A percentile compares a stretch with the other conserved stretches of the same genome.
These are phyloP conservation scores for Phlyctochytrium bullatum DNA, from an alignment of 192 early-diverging fungal species.

Conservation along the genomic window DNA sequence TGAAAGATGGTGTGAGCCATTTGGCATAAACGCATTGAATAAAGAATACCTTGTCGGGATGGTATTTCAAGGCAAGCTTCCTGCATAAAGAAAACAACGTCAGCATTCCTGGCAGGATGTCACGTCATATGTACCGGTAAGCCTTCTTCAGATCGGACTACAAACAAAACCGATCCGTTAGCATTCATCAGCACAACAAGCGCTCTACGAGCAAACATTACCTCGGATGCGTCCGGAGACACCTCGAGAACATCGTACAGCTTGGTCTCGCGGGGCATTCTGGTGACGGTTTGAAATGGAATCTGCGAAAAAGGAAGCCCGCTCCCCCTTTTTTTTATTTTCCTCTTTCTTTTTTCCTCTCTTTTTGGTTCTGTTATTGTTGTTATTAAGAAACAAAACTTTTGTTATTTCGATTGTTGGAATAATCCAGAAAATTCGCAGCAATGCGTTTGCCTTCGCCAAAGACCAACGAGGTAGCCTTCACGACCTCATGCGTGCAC, in stretches of 20 bases:
- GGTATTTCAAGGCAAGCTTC: conserved; percentile 93
- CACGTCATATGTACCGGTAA: conserved; percentile 13
- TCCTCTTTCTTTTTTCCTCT: background rate
- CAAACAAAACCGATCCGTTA: background rate
- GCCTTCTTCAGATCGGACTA: conserved; percentile 91
- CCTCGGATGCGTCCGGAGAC: conserved; percentile 67
- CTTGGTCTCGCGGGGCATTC: conserved; percentile 82
- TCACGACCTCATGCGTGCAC: too few relatives aligned
- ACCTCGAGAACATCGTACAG: conserved; percentile 91
- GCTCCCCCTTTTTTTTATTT: background rate
- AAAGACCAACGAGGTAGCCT: too few relatives aligned
- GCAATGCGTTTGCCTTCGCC: too few relatives aligned
- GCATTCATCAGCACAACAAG: background rate
- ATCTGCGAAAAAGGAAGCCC: too few relatives aligned
- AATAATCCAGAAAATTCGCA: too few relatives aligned
- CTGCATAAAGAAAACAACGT: too few relatives aligned
- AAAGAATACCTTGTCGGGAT: conserved; percentile 74
- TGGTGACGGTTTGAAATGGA: too few relatives aligned
- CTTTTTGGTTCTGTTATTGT: too few relatives aligned
- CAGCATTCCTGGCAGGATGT: too few relatives aligned
- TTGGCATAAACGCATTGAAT: background rate
- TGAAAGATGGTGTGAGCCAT: too few relatives aligned
- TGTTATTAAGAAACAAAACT: background rate
- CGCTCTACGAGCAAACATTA: conserved; percentile 7
- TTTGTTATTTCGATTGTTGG: too few relatives aligned